phyloP scores from a whole-genome alignment of 1,284 basidiomycete species.

The Volvariella surrecta region DNA sequence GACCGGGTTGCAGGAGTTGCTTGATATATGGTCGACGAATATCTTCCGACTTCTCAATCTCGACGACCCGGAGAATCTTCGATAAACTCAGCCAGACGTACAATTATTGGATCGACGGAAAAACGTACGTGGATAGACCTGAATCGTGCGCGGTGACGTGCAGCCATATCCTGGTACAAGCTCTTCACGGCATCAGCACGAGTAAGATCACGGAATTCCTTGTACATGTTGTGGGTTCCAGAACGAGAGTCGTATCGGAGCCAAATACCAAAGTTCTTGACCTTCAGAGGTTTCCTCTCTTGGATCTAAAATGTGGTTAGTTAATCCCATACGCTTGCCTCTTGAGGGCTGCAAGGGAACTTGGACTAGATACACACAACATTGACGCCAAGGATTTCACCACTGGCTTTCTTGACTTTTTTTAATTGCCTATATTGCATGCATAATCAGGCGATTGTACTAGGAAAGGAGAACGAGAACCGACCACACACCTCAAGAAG shows the following conservation, averaged over 20 bases:
- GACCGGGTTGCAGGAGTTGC: slow-evolving; percentile 83
- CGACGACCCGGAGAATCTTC: slow-evolving; percentile 88
- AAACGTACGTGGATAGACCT: slow-evolving; percentile 87
- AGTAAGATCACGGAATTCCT: slow-evolving; percentile 96
- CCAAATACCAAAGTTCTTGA: slow-evolving; percentile 99
- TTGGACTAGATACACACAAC: slow-evolving; percentile 65
- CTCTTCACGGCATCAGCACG: slow-evolving; percentile 95
- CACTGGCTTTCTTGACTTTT: slow-evolving; percentile 99
- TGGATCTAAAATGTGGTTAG: slow-evolving; percentile 61
- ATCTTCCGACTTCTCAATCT: slow-evolving; percentile 89
- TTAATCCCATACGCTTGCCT: slow-evolving; percentile 74
- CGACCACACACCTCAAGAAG: slow-evolving; percentile 70
- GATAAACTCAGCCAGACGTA: slow-evolving; percentile 4
- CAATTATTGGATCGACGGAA: slow-evolving; percentile 4
- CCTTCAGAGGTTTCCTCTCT: slow-evolving; percentile 95
- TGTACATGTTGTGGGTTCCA: slow-evolving; percentile 97
- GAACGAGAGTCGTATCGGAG: slow-evolving; percentile 98
- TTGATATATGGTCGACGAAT: slow-evolving; percentile 96
- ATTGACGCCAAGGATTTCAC: slow-evolving; percentile 98
- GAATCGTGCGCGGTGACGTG: slow-evolving; percentile 98
- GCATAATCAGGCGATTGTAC: slow-evolving; percentile 6
- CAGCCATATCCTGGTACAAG: slow-evolving; percentile 99
- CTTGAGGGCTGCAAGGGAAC: slow-evolving; percentile 76
- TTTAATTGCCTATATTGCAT: slow-evolving; percentile 69
- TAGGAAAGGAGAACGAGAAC: not conserved